Evolutionary conservation across 208 protist genomes (phyloP).

Genomic region (Crithidia fasciculata): DNA sequence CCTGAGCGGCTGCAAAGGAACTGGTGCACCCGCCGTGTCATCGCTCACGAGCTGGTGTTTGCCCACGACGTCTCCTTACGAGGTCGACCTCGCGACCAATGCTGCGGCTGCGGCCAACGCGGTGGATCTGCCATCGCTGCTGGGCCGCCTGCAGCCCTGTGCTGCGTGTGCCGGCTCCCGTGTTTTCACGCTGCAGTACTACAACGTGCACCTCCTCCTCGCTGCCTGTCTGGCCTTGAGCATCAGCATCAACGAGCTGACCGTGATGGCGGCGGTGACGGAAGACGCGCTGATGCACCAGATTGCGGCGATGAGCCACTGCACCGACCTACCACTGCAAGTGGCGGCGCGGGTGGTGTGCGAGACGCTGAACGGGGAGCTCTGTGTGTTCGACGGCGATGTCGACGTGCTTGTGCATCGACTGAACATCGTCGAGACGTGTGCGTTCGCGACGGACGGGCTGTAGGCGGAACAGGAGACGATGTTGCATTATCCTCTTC

Average conservation of each 20-base stretch:
- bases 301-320: slow-evolving; percentile 30
- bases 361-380: slow-evolving; percentile 39
- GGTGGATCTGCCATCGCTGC: slow-evolving; percentile 9
- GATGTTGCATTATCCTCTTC: no score
- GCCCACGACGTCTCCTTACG: not conserved
- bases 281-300: slow-evolving; percentile 26
- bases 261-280: slow-evolving; percentile 17
- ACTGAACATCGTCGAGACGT: slow-evolving; percentile 26
- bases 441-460: slow-evolving; percentile 6
- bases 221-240: slow-evolving; percentile 46
- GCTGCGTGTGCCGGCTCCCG: slow-evolving; percentile 21
- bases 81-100: not conserved
- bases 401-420: slow-evolving; percentile 38
- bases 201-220: slow-evolving; percentile 47
- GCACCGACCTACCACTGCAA: slow-evolving; percentile 24
- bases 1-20: not conserved
- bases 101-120: not conserved
- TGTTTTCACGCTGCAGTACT: slow-evolving; percentile 47
- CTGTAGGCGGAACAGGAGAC: not conserved
- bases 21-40: not conserved
- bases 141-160: slow-evolving; percentile 23
- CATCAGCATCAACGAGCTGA: slow-evolving; percentile 44
- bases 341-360: slow-evolving; percentile 44
- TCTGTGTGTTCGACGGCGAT: slow-evolving; percentile 33
- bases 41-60: slow-evolving; percentile 27